Conservation (phyloP, 768 basidiomycete genomes). For the Leucocoprinus leucothites region DNA sequence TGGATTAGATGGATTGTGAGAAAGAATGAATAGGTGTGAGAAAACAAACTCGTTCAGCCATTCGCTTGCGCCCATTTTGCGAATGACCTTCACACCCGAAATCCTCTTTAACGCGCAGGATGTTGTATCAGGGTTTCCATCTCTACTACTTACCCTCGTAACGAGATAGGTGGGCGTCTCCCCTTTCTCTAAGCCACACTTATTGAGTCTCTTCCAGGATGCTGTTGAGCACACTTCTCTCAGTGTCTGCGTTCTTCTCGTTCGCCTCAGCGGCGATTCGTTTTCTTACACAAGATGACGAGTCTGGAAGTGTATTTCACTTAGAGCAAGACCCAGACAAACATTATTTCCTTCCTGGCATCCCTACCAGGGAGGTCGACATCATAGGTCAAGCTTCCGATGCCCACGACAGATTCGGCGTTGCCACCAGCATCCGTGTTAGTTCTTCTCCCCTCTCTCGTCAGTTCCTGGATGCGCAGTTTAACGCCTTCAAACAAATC, state of each 20-base stretch:
- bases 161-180: not conserved
- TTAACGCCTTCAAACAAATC: slow-evolving; percentile 19
- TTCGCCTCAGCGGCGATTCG: slow-evolving; percentile 10
- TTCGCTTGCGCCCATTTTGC: slow-evolving; percentile 6
- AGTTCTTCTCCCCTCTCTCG: slow-evolving; percentile 23
- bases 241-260: slow-evolving; percentile 5
- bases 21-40: not conserved
- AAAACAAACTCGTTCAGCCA: not conserved
- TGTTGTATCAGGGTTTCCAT: not conserved
- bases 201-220: not conserved
- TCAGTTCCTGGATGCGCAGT: slow-evolving; percentile 23
- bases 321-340: slow-evolving; percentile 14
- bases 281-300: slow-evolving; percentile 5
- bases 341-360: slow-evolving; percentile 20
- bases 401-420: slow-evolving; percentile 14
- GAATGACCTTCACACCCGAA: not conserved
- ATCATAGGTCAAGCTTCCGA: slow-evolving; percentile 2
- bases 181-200: not conserved
- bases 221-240: slow-evolving; percentile 1
- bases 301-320: slow-evolving; percentile 4
- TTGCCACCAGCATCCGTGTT: slow-evolving; percentile 25
- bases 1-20: not conserved
- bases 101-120: not conserved
- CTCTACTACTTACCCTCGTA: not conserved
- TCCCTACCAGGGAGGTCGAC: slow-evolving; percentile 15